A percentile compares a stretch with the other conserved stretches of the same genome.
Evolutionary conservation across 2,329 filamentous ascomycete species (phyloP).

Genomic region (Dothiorella sarmentorum): DNA sequence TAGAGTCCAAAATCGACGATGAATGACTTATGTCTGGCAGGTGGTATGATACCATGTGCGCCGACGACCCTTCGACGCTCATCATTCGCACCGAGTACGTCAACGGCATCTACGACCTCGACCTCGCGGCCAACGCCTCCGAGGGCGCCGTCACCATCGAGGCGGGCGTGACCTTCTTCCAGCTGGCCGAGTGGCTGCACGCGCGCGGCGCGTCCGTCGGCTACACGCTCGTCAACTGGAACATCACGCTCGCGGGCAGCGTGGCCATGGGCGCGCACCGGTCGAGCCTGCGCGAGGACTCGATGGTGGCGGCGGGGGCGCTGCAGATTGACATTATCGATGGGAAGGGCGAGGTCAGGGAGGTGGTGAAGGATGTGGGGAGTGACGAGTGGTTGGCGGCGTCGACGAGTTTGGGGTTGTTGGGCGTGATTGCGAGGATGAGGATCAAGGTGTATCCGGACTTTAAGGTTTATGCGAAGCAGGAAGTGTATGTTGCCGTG

Average conservation of each 20-base stretch:
- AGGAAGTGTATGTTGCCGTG: conserved; percentile 43
- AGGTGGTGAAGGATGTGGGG: conserved; percentile 41
- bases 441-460: conserved; percentile 52
- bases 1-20: no score
- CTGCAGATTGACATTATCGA: conserved; percentile 50
- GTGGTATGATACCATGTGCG: conserved; percentile 56
- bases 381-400: conserved; percentile 52
- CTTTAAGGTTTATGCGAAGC: conserved; percentile 51
- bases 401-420: conserved; percentile 49
- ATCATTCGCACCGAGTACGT: conserved; percentile 48
- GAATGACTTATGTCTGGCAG: no score
- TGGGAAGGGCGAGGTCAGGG: conserved; percentile 44
- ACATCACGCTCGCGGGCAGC: conserved; percentile 50
- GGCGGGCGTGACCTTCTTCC: conserved; percentile 49
- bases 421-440: conserved; percentile 49
- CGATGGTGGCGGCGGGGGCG: conserved; percentile 51
- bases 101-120: conserved; percentile 46
- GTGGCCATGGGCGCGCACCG: conserved; percentile 54
- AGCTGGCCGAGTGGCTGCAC: conserved; percentile 50
- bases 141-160: conserved; percentile 49
- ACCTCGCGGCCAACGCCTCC: conserved; percentile 30
- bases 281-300: conserved; percentile 47
- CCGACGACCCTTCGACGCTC: conserved; percentile 46
- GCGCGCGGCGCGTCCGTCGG: conserved; percentile 46
- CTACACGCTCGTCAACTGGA: conserved; percentile 54